Evolutionary conservation across 495 filamentous ascomycete species (phyloP), one percentile per base, ranked within the genome.

Genomic region (Talaromyces adpressus): DNA sequence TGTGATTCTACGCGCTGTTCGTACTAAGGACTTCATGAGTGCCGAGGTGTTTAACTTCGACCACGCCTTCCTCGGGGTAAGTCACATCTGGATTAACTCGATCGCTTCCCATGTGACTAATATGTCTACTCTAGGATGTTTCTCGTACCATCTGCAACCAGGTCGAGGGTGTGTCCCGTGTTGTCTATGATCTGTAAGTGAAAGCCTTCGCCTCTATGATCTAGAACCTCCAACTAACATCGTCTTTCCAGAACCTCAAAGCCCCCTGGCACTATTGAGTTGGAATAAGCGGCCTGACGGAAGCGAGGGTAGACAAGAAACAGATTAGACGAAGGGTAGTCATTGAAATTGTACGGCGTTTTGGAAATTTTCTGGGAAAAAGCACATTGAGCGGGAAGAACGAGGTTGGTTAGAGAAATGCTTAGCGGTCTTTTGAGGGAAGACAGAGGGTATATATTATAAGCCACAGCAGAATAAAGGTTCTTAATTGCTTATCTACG

Each of bases 11-110:
- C 80, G 92, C 47, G 91, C 92, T 0, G 89, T 95, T 6, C 78
- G 79, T 62, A 93, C 89, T 0, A 87, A 79, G 0, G 91, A 96
- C 69, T 96, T 88, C 71, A 91, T 97, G 92, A 93, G 89, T 0
- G 91, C 90, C 0, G 86, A 84, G 68, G 81, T 84, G 66, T 95
- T 86, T 71, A 76, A 80, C 23, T 89, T 88, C 67, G 79, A 86
- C 16, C 79, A 82, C 59, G 80, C 82, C 12, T 89, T 97, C 67
- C 74, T 95, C 59, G 36, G 7, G 18, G 49, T 52, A 52, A 23
- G 49, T 52, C 18, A 52, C 4, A 2, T 52, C 18, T 11, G 18
- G 4, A 14, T 8, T 4, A 23, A 11, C 7, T 12, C 4, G 18
- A 23, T 65, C 62, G 8, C 12, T 11, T 12, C 7, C 2, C 32